phyloP scores from a whole-genome alignment of 441 rosid species.

The Melastoma candidum region DNA sequence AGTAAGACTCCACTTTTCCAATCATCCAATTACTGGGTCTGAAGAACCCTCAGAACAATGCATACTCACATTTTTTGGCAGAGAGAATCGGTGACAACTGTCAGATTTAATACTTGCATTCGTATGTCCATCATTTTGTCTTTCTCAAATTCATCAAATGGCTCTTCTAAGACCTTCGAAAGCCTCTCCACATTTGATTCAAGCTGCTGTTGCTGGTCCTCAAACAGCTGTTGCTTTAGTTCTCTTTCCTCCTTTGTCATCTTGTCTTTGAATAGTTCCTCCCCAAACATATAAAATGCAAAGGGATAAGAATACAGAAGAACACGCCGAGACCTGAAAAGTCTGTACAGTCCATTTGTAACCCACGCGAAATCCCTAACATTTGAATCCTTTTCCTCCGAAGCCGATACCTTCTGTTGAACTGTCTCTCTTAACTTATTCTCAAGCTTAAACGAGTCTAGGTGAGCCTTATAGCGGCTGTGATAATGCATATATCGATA shows the following conservation, averaged over 20 bases:
- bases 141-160: constrained; percentile 47
- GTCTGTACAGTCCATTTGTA: constrained; percentile 51
- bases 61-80: constrained; percentile 62
- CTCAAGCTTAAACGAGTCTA: constrained; percentile 64
- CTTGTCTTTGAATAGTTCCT: constrained; percentile 55
- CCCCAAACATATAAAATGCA: constrained; percentile 82
- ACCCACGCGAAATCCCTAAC: constrained; percentile 74
- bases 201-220: constrained; percentile 80
- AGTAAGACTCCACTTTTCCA: background rate
- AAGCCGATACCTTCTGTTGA: constrained; percentile 42
- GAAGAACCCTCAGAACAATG: too few relatives aligned
- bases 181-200: constrained; percentile 68
- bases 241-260: constrained; percentile 52
- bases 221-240: constrained; percentile 54
- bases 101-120: constrained; percentile 62
- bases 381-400: constrained; percentile 55
- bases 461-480: constrained; percentile 62
- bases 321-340: constrained; percentile 67
- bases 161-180: constrained; percentile 62
- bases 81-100: constrained; percentile 39
- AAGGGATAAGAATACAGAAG: constrained; percentile 70
- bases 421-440: constrained; percentile 51
- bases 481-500: constrained; percentile 80
- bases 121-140: constrained; percentile 56
- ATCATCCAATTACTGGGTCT: background rate